Base-by-base conservation (phyloP, 2,329 filamentous ascomycete species). In the Mycosphaerella arachidis region DNA sequence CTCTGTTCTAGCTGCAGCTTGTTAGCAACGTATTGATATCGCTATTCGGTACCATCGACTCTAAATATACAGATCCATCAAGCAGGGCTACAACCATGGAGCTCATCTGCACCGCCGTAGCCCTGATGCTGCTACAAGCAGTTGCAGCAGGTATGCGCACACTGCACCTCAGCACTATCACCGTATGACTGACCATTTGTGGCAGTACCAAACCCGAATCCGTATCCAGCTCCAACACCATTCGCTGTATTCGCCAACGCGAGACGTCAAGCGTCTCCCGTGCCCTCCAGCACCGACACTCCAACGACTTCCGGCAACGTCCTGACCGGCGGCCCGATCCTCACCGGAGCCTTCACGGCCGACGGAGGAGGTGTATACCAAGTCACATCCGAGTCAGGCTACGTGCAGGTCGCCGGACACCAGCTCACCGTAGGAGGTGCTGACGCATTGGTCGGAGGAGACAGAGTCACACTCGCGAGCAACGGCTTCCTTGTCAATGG, bases 401-500 rank as follows among this genome's bases (percentile, higher is more conserved):
- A 56, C 46, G 52, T 57, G 5, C 31, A 59, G 12, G 57, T 67
- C 31, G 66, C 65, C 52, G 63, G 62, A 52, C 65, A 67, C 55
- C 62, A 62, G 1, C 62, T 68, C 27, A 55, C 63, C 5, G 50
- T 53, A 10, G 61, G 57, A 5, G 63, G 63, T 6, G 45, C 35
- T 6, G 61, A 54, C 35, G 63, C 63, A 6, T 37, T 65, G 4
- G 63, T 65, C 1, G 63, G 63, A 35, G 58, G 57, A 5, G 56
- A 61, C 2, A 20, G 33, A 6, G 60, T 65, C 6, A 60, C 60
- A 18, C 56, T 57, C 33, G 63, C 54, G 16, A 60, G 51, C 10
- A 18, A 31, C 13, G 63, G 58, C 1, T 53, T 58, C 12, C 20
- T 65, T 0, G 55, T 57, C 1, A 60, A 57, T 24, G 63, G 57